Base-by-base conservation (phyloP, 148 eudicot species). In the Hydrangea macrophylla region DNA sequence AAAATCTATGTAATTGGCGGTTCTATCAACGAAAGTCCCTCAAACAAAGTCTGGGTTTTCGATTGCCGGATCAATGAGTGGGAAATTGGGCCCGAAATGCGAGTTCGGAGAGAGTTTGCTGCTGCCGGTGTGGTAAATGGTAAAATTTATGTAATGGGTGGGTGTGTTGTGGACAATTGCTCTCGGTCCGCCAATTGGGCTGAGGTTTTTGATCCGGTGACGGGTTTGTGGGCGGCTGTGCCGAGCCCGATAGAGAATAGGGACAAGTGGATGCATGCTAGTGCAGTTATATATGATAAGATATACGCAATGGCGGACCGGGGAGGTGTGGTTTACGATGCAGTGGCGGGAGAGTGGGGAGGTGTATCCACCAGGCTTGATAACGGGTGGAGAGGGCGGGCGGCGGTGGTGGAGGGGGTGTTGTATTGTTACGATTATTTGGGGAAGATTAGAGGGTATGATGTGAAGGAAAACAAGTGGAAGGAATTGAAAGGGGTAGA, bases 201-300 rank as follows among this genome's bases (percentile, higher is more conserved):
- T 0, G 98, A 94, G 84, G 85, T 85, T 27, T 90, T 75, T 45
- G 98, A 94, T 51, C 92, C 98, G 54, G 71, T 37, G 31, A 55
- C 35, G 0, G 73, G 86, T 37, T 58, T 35, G 15, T 94, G 98
- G 98, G 65, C 56, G 0, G 51, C 82, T 4, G 86, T 94, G 7
- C 73, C 71, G 3, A 86, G 95, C 45, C 82, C 76, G 15, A 73
- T 82, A 25, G 92, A 82, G 83, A 62, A 76, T 40, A 82, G 79
- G 81, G 98, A 90, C 69, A 86, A 84, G 69, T 86, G 93, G 92
- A 93, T 93, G 98, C 98, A 93, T 55, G 95, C 92, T 13, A 86
- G 96, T 70, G 96, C 90, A 2, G 89, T 90, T 42, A 76, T 88
- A 20, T 75, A 58, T 18, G 89, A 87, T 42, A 93, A 62, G 64